Conservation (phyloP, 2,329 filamentous ascomycete genomes). For the Anthostomella pinea region DNA sequence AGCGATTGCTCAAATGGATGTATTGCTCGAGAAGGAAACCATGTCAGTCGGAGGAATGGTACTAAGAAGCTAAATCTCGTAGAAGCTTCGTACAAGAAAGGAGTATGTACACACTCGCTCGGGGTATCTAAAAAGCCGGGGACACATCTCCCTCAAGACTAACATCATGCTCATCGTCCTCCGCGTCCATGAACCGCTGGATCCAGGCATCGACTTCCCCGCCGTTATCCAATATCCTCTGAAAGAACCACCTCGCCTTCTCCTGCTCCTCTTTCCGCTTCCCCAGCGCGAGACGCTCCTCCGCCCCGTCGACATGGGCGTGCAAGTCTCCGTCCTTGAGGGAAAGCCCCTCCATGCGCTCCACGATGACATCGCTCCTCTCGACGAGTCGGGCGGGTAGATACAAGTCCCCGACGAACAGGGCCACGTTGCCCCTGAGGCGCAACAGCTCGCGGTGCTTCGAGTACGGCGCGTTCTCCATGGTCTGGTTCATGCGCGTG, state of each 20-base stretch:
- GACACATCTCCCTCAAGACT: slow-evolving; percentile 27
- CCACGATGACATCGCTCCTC: slow-evolving; percentile 2
- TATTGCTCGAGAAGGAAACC: too few relatives aligned
- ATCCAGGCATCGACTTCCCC: slow-evolving; percentile 33
- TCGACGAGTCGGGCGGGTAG: slow-evolving; percentile 38
- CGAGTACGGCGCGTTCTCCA: slow-evolving; percentile 68
- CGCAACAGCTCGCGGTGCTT: slow-evolving; percentile 64
- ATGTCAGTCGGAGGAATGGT: too few relatives aligned
- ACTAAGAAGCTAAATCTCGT: too few relatives aligned
- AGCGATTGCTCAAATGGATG: too few relatives aligned
- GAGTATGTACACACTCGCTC: too few relatives aligned
- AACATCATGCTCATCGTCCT: slow-evolving; percentile 32
- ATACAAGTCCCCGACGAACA: slow-evolving; percentile 72
- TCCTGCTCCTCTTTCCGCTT: slow-evolving; percentile 35
- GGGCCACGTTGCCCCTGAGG: slow-evolving; percentile 68
- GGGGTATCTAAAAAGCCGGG: too few relatives aligned
- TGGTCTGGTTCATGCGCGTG: slow-evolving; percentile 65
- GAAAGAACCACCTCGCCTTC: slow-evolving; percentile 38
- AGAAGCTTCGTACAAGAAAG: too few relatives aligned
- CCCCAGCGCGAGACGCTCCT: slow-evolving; percentile 28
- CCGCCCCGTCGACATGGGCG: slow-evolving; percentile 13
- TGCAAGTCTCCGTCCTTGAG: slow-evolving; percentile 22
- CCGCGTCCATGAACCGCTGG: slow-evolving; percentile 25
- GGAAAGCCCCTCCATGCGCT: slow-evolving; percentile 12
- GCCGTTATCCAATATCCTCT: slow-evolving; percentile 33